Conservation (phyloP, 805 yeast genomes). For the Zygosaccharomyces lentus region DNA sequence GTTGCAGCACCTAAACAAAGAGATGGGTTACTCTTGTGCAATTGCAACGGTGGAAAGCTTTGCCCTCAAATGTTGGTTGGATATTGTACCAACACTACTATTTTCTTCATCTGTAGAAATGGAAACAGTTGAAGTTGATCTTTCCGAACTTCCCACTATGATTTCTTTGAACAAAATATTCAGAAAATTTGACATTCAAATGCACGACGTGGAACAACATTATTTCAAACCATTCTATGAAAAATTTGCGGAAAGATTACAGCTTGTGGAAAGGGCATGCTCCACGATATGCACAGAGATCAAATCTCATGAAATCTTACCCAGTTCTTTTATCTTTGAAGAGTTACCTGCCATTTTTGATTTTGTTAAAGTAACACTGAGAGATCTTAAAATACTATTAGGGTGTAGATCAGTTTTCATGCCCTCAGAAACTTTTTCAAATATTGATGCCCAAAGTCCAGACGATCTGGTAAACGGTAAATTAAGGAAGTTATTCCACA, state of each 20-base stretch:
- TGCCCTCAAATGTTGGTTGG: conserved; percentile 20
- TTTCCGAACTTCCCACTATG: conserved; percentile 31
- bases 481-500: conserved; percentile 34
- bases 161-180: conserved; percentile 24
- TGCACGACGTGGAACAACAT: conserved; percentile 26
- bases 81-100: conserved; percentile 23
- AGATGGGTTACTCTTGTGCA: conserved; percentile 15
- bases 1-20: conserved; percentile 21
- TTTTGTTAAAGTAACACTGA: conserved; percentile 23
- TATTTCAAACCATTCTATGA: conserved; percentile 30
- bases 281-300: conserved; percentile 12
- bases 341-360: conserved; percentile 37
- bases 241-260: conserved; percentile 25
- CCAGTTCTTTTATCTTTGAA: conserved; percentile 21
- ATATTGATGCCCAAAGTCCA: conserved; percentile 33
- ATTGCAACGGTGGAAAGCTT: conserved; percentile 23
- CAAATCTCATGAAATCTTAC: conserved; percentile 11
- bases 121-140: conserved; percentile 24
- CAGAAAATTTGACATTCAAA: conserved; percentile 26
- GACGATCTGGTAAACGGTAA: conserved; percentile 41
- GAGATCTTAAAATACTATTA: conserved; percentile 26
- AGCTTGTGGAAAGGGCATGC: conserved; percentile 19
- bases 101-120: conserved; percentile 20
- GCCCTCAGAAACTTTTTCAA: conserved; percentile 38
- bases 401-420: conserved; percentile 44